These are phyloP conservation scores for Tulasnella sp. DNA, from an alignment of 768 basidiomycete genomes.

Conservation along the genomic window DNA sequence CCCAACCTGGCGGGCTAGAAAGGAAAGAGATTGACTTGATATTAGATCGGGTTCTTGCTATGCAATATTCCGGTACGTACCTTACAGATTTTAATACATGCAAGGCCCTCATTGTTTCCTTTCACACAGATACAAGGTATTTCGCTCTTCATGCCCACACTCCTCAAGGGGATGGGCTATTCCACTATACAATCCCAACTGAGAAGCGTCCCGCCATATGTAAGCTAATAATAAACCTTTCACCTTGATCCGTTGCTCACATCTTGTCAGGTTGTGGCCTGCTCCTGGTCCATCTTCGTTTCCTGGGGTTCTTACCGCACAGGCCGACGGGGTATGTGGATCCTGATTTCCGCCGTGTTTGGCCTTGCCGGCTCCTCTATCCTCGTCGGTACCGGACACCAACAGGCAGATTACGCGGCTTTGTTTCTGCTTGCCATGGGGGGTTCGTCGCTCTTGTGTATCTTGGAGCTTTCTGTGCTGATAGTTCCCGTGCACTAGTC, in stretches of 20 bases:
- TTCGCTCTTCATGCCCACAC: conserved; percentile 17
- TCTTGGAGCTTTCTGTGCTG: background rate
- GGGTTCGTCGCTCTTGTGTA: background rate
- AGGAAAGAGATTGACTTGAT: background rate
- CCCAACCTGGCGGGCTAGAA: background rate
- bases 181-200: conserved; percentile 13
- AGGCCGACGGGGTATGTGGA: conserved; percentile 8
- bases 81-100: background rate
- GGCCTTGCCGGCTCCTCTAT: conserved; percentile 6
- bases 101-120: background rate
- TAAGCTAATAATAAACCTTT: background rate
- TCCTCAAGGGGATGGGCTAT: conserved; percentile 16
- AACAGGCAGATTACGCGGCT: conserved; percentile 4
- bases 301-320: conserved; percentile 11
- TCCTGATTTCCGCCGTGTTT: conserved; percentile 1
- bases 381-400: conserved; percentile 1
- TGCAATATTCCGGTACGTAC: conserved; percentile 11
- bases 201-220: conserved; percentile 13
- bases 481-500: no score
- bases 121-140: conserved; percentile 11
- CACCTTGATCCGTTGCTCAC: background rate
- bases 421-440: conserved; percentile 12
- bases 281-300: conserved; percentile 16
- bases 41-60: conserved; percentile 12
- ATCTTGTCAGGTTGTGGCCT: conserved; percentile 7